Conservation (phyloP, 2,329 filamentous ascomycete species). For the Lomentospora prolificans region DNA sequence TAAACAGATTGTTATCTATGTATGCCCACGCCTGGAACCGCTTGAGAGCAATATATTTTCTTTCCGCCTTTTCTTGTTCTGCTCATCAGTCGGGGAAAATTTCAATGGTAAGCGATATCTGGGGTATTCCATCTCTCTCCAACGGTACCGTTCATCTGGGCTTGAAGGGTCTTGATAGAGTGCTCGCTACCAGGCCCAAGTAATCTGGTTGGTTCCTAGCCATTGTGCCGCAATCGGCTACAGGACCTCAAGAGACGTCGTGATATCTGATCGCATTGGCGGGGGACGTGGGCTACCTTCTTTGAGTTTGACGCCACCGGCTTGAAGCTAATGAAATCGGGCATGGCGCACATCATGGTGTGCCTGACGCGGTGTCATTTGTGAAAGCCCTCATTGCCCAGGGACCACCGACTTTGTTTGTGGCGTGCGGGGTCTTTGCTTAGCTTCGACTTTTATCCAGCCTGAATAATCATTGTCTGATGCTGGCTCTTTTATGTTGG, state of each 20-base stretch:
- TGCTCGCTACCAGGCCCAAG: neutral
- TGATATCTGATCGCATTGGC: no score
- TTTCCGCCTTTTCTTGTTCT: neutral
- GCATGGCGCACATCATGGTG: neutral
- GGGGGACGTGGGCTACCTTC: neutral
- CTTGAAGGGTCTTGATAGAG: neutral
- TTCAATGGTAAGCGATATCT: neutral
- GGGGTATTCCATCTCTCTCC: neutral
- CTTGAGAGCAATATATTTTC: neutral
- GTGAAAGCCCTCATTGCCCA: neutral
- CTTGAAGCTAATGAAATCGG: neutral
- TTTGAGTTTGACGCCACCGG: neutral
- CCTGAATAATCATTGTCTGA: neutral
- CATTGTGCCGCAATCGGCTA: neutral
- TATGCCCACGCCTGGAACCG: neutral
- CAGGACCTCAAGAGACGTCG: neutral
- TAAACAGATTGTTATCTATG: neutral
- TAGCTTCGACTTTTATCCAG: no score
- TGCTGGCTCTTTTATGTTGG: neutral
- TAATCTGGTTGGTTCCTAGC: neutral
- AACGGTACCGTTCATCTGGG: neutral
- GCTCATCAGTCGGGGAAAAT: neutral
- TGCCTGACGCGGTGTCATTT: no score
- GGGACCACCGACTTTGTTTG: neutral
- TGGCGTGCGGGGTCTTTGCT: neutral